Conservation (phyloP, 2,329 filamentous ascomycete genomes). For the Penicillium sp. region DNA sequence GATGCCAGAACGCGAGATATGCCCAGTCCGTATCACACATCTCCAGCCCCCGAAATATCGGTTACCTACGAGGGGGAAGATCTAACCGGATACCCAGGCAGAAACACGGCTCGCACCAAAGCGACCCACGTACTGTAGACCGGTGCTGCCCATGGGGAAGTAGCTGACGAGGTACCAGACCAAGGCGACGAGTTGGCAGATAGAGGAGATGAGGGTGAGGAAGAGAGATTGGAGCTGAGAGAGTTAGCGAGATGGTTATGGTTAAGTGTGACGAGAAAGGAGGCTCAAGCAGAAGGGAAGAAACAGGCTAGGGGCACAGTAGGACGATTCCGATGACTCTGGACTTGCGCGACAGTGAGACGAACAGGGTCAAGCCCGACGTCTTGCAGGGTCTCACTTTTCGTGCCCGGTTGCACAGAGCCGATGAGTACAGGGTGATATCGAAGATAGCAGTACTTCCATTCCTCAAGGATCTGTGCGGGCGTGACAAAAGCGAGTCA, state of each 20-base stretch:
- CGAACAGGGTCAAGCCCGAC: neutral
- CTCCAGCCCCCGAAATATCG: neutral
- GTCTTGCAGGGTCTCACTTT: neutral
- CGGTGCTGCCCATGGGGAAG: slow-evolving; percentile 92
- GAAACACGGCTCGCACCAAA: slow-evolving; percentile 83
- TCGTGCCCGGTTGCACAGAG: slow-evolving; percentile 7
- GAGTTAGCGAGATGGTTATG: slow-evolving; percentile 17
- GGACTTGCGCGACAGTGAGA: neutral
- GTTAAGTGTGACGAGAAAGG: neutral
- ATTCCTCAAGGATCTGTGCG: neutral
- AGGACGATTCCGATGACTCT: neutral
- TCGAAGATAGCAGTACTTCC: neutral
- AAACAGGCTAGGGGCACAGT: neutral
- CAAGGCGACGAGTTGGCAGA: slow-evolving; percentile 79
- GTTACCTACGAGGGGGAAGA: neutral
- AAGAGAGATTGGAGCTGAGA: slow-evolving; percentile 75
- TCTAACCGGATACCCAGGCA: slow-evolving; percentile 78
- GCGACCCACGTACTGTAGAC: slow-evolving; percentile 78
- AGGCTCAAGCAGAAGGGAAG: neutral
- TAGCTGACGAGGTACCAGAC: slow-evolving; percentile 96
- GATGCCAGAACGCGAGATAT: neutral
- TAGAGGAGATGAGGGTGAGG: slow-evolving; percentile 78
- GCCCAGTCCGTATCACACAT: neutral
- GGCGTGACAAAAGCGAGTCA: slow-evolving; percentile 2
- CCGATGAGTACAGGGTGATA: slow-evolving; percentile 14